Conservation (phyloP, 768 basidiomycete genomes). For the Kwoniella sp. region DNA sequence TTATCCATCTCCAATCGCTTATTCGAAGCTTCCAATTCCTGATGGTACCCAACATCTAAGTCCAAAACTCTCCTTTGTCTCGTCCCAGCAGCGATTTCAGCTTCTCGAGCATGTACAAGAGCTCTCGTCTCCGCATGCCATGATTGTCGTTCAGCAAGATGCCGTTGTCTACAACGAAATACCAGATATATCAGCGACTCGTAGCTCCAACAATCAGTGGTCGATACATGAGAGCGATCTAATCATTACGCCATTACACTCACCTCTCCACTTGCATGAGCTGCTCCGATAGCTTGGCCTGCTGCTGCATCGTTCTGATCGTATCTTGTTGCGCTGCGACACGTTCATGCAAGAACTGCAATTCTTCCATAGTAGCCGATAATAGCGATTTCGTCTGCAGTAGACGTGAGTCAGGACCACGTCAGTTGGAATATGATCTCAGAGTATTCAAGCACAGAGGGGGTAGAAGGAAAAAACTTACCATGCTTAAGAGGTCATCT, state of each 20-base stretch:
- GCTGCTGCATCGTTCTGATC: slow-evolving; percentile 44
- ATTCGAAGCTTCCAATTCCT: slow-evolving; percentile 50
- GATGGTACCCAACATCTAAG: slow-evolving; percentile 51
- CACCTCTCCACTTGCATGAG: slow-evolving; percentile 39
- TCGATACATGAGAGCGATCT: too few relatives aligned
- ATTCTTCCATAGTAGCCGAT: slow-evolving; percentile 23
- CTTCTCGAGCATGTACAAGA: slow-evolving; percentile 29
- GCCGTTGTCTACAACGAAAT: slow-evolving; percentile 30
- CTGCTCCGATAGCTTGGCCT: slow-evolving; percentile 32
- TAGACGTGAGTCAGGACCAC: neutral
- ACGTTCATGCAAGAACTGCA: slow-evolving; percentile 44
- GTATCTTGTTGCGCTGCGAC: slow-evolving; percentile 42
- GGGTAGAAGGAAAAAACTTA: slow-evolving; percentile 8
- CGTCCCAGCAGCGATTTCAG: slow-evolving; percentile 43
- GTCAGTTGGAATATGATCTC: too few relatives aligned
- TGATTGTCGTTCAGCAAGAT: slow-evolving; percentile 37
- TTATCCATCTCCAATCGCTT: slow-evolving; percentile 54
- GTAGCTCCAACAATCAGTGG: neutral
- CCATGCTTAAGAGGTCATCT: slow-evolving; percentile 28
- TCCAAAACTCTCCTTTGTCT: slow-evolving; percentile 39
- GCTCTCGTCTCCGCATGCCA: slow-evolving; percentile 46
- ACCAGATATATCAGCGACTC: neutral
- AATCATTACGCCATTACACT: too few relatives aligned
- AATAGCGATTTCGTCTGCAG: slow-evolving; percentile 33
- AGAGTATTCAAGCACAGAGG: too few relatives aligned